Evolutionary conservation across 371 early-diverging fungal genomes (phyloP).

Genomic region (Actinomortierella wolfii): DNA sequence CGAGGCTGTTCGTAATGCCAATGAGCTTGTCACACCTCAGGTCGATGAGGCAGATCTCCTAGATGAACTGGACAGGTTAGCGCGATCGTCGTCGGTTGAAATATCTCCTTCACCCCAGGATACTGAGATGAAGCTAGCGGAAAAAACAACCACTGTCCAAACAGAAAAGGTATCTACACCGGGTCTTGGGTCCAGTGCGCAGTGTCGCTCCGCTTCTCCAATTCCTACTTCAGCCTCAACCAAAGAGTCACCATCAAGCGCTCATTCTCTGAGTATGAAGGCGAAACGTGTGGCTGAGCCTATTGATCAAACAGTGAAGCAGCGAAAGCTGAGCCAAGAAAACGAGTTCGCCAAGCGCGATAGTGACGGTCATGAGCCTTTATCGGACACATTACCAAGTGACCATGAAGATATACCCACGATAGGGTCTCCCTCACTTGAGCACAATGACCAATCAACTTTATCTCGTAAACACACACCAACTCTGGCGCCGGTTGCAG

Average conservation of each 20-base stretch:
- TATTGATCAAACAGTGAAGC: constrained; percentile 23
- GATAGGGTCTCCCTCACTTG: not conserved
- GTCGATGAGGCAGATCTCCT: constrained; percentile 32
- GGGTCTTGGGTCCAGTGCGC: not conserved
- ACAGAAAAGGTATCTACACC: not conserved
- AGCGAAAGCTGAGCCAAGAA: constrained; percentile 30
- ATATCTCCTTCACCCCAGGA: constrained; percentile 7
- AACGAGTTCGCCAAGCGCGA: constrained; percentile 10
- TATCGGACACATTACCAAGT: not conserved
- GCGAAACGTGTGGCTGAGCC: constrained; percentile 39
- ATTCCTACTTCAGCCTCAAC: not conserved
- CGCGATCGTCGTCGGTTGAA: no score
- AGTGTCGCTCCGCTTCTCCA: not conserved
- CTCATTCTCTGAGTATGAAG: constrained; percentile 4
- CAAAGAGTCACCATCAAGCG: constrained; percentile 1
- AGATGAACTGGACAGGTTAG: constrained; percentile 21
- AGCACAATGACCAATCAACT: not conserved
- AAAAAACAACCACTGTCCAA: not conserved
- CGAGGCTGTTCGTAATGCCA: constrained; percentile 25
- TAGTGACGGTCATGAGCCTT: not conserved
- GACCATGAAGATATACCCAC: not conserved
- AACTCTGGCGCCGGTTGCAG: not conserved
- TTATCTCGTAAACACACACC: no score
- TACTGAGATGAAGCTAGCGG: not conserved
- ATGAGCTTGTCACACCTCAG: constrained; percentile 8